Percentiles rank a stretch among this genome's conserved stretches.
Conservation (phyloP, 1,139 yeast species). For the Zhuliangozyma blackwelliae region DNA sequence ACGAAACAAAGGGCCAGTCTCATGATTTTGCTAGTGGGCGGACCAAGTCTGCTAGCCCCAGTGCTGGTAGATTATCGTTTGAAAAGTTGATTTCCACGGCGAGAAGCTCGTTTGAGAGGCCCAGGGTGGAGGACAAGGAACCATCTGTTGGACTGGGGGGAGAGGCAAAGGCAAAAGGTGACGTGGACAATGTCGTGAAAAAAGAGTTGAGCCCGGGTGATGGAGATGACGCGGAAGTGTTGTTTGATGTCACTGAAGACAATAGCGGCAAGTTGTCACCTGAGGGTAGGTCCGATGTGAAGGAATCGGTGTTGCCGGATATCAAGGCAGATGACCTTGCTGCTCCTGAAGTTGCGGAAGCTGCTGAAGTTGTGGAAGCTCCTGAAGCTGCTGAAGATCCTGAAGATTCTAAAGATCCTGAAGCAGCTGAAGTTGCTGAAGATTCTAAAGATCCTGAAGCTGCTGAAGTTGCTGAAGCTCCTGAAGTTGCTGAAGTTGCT, state of each 20-base stretch:
- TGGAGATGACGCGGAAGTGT: constrained; percentile 2
- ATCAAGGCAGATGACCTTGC: too few relatives aligned
- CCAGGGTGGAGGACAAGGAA: too few relatives aligned
- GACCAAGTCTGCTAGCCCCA: constrained; percentile 1
- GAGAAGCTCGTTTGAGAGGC: constrained; percentile 6
- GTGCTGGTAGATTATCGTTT: constrained; percentile 3
- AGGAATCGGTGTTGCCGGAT: neutral
- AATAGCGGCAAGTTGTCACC: neutral
- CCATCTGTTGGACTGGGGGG: too few relatives aligned
- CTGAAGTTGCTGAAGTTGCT: neutral
- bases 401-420: neutral
- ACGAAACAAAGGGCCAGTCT: constrained; percentile 10
- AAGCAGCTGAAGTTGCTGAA: neutral
- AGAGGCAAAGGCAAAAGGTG: neutral
- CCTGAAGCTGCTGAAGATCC: neutral
- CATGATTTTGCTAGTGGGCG: neutral
- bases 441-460: neutral
- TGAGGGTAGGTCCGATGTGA: neutral
- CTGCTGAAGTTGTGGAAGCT: neutral
- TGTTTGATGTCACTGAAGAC: constrained; percentile 5
- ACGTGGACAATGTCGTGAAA: neutral
- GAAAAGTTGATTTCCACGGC: constrained; percentile 7
- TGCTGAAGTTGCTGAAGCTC: neutral
- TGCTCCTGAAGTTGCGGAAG: too few relatives aligned
- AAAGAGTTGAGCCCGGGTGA: neutral